phyloP scores from a whole-genome alignment of 108 stramenopile species.

The Conticribra weissflogii region DNA sequence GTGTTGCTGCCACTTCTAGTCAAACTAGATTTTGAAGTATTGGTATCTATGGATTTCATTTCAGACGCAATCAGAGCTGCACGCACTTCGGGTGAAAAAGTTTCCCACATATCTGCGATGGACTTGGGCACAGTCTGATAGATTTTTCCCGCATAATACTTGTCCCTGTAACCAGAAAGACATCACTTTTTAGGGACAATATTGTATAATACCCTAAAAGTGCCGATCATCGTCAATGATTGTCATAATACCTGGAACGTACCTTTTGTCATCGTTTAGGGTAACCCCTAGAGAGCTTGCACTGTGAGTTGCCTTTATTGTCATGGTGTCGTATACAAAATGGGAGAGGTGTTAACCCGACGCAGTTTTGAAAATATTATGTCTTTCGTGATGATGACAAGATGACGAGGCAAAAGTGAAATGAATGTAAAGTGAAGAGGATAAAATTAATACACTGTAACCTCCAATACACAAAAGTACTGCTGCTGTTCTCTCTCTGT shows the following conservation, averaged over 20 bases:
- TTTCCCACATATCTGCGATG: conserved; percentile 76
- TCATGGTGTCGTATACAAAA: conserved; percentile 61
- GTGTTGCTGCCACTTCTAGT: conserved; percentile 24
- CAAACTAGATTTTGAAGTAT: conserved; percentile 18
- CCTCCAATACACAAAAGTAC: no score
- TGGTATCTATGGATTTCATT: conserved; percentile 31
- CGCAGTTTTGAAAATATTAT: not conserved
- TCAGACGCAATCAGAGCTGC: conserved; percentile 70
- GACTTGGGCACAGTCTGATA: conserved; percentile 56
- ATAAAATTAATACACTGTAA: no score
- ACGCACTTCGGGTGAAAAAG: conserved; percentile 65
- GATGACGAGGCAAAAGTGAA: not conserved
- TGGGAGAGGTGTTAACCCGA: not conserved
- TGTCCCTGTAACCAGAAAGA: conserved; percentile 34
- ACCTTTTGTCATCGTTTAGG: conserved; percentile 16
- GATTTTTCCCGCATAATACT: conserved; percentile 30
- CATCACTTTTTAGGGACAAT: not conserved
- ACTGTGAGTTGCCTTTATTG: conserved; percentile 71
- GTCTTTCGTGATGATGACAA: not conserved
- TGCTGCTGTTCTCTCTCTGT: not conserved
- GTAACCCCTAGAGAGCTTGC: conserved; percentile 55
- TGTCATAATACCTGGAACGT: conserved; percentile 7
- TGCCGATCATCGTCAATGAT: no score
- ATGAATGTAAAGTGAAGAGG: no score
- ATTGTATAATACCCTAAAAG: not conserved